These are phyloP conservation scores for Apiospora marii DNA, from an alignment of 2,329 filamentous ascomycete species.

Conservation along the genomic window DNA sequence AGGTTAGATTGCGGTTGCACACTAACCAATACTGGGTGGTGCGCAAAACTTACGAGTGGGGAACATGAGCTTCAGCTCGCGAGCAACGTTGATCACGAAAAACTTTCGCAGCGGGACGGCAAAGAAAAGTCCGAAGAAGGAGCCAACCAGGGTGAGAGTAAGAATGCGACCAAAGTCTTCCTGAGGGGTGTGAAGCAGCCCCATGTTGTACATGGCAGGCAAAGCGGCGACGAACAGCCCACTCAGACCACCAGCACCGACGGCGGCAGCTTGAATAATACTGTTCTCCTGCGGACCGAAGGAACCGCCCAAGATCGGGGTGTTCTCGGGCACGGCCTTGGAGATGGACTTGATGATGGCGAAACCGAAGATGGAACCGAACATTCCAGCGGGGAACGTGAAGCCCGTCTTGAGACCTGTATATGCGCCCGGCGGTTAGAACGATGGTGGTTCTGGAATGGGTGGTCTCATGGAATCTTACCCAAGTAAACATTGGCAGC, in stretches of 20 bases:
- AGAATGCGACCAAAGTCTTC: constrained; percentile 63
- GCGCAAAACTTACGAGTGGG: constrained; percentile 48
- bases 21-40: background rate
- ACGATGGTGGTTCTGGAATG: background rate
- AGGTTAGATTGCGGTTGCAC: background rate
- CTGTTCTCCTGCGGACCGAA: constrained; percentile 70
- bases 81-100: constrained; percentile 68
- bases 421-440: background rate
- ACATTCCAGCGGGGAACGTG: constrained; percentile 55
- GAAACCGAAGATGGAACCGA: constrained; percentile 55
- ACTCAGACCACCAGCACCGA: constrained; percentile 64
- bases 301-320: constrained; percentile 60
- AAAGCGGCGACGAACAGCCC: constrained; percentile 66
- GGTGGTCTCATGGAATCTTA: background rate
- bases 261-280: constrained; percentile 67
- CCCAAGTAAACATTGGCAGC: constrained; percentile 67
- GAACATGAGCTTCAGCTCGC: constrained; percentile 66
- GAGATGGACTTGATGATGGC: constrained; percentile 64
- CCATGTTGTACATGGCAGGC: constrained; percentile 66
- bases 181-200: constrained; percentile 55
- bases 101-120: constrained; percentile 67
- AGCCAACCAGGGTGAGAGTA: constrained; percentile 63
- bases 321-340: constrained; percentile 52
- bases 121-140: constrained; percentile 68
- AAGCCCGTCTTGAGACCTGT: constrained; percentile 61